Evolutionary conservation across 306 rosid species (phyloP).

Genomic region (Benincasa hispida): DNA sequence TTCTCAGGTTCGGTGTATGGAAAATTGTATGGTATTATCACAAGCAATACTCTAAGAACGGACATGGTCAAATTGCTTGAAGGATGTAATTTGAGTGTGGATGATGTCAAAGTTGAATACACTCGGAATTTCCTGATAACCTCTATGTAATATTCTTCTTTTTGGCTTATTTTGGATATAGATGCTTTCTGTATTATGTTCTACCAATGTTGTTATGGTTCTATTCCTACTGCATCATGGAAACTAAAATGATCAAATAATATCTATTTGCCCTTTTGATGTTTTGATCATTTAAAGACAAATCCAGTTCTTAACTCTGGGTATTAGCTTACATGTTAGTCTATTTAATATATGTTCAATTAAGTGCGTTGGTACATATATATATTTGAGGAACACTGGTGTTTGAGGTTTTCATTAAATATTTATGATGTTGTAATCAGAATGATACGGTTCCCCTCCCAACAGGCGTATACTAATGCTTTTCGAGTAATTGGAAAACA

Average conservation of each 20-base stretch:
- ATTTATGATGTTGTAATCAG: conserved; percentile 29
- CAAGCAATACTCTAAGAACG: conserved; percentile 43
- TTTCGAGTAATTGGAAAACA: conserved; percentile 11
- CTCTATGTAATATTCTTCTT: conserved; percentile 38
- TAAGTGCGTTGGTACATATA: neutral
- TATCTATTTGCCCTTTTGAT: neutral
- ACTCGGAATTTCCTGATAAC: conserved; percentile 19
- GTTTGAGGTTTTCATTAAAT: neutral
- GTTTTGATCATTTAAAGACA: neutral
- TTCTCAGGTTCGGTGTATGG: conserved; percentile 39
- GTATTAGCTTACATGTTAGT: neutral
- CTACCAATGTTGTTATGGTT: neutral
- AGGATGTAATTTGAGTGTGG: conserved; percentile 49
- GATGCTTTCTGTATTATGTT: neutral
- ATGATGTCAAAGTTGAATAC: conserved; percentile 67
- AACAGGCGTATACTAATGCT: conserved; percentile 24
- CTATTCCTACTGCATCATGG: neutral
- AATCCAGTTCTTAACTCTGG: neutral
- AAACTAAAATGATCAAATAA: neutral
- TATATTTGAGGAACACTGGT: neutral
- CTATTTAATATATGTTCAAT: neutral
- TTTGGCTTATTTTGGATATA: neutral
- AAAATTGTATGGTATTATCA: conserved; percentile 25
- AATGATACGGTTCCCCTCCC: conserved; percentile 56
- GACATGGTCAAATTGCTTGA: conserved; percentile 56